phyloP scores from a whole-genome alignment of 306 rosid genomes.

The Cucurbita maxima region DNA sequence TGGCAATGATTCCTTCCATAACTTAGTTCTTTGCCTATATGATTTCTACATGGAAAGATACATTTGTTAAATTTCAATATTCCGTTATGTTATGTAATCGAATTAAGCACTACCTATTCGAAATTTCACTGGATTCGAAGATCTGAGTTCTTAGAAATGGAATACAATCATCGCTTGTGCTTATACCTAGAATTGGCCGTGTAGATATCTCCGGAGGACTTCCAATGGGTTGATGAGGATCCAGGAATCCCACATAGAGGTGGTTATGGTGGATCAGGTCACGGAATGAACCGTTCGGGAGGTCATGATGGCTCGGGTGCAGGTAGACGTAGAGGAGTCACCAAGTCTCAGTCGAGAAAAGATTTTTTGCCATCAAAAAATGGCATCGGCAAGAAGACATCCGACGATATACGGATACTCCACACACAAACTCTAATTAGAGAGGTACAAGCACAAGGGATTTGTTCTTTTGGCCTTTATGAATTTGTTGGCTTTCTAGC shows the following conservation, averaged over 20 bases:
- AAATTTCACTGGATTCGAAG: background rate
- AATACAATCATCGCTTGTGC: background rate
- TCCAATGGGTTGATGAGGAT: constrained; percentile 87
- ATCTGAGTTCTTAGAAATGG: background rate
- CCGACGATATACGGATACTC: constrained; percentile 65
- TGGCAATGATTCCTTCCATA: background rate
- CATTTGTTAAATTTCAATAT: background rate
- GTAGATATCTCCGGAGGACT: constrained; percentile 78
- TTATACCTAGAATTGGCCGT: constrained; percentile 1
- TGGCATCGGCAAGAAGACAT: constrained; percentile 62
- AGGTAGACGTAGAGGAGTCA: constrained; percentile 74
- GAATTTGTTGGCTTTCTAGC: constrained; percentile 5
- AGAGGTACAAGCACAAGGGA: constrained; percentile 29
- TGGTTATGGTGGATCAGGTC: constrained; percentile 49
- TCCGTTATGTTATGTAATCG: background rate
- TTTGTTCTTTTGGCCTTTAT: background rate
- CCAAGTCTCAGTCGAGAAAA: constrained; percentile 56
- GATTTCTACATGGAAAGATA: background rate
- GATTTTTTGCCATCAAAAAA: constrained; percentile 60
- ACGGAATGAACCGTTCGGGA: constrained; percentile 37
- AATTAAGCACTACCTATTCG: background rate
- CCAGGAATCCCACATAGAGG: constrained; percentile 60
- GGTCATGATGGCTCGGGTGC: constrained; percentile 50
- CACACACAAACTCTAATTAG: constrained; percentile 69
- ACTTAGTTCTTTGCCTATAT: background rate